Base-by-base conservation (phyloP, 1,284 basidiomycete species). In the Neonothopanus nambi region DNA sequence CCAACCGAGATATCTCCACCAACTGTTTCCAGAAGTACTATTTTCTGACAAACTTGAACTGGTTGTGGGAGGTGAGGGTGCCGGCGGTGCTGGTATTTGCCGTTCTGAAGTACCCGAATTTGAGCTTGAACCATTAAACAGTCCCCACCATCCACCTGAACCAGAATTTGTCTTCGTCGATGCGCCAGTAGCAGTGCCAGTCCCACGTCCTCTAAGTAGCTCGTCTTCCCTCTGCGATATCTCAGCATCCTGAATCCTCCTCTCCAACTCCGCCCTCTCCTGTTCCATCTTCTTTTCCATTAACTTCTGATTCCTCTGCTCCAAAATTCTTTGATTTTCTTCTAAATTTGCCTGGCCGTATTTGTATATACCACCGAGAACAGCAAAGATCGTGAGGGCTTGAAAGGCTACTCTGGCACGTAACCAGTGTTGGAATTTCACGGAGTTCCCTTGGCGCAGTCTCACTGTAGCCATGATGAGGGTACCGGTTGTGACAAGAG, bases 351-450 rank as follows among this genome's bases (percentile, higher is more conserved):
- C 36, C 24, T 57, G 46, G 54, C 70, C 64, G 67, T 76, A 57
- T 62, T 63, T 58, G 65, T 78, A 84, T 13, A 80, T 77, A 26
- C 88, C 87, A 0, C 73, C 76, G 52, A 89, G 82, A 62, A 92
- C 76, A 2, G 89, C 86, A 33, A 81, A 80, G 57, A 94, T 73
- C 1, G 91, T 93, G 26, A 86, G 66, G 11, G 87, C 88, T 69
- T 94, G 91, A 28, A 88, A 80, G 18, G 81, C 78, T 21, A 94
- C 86, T 59, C 91, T 89, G 51, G 84, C 78, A 36, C 91, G 86
- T 48, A 93, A 79, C 87, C 89, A 94, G 62, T 82, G 75, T 67
- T 93, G 91, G 72, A 93, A 82, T 50, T 79, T 77, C 56, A 70
- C 72, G 1, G 84, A 79, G 63, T 91, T 77, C 3, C 91, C 87